Base-by-base conservation (phyloP, 345 rosid genomes). In the Conringia planisiliqua region DNA sequence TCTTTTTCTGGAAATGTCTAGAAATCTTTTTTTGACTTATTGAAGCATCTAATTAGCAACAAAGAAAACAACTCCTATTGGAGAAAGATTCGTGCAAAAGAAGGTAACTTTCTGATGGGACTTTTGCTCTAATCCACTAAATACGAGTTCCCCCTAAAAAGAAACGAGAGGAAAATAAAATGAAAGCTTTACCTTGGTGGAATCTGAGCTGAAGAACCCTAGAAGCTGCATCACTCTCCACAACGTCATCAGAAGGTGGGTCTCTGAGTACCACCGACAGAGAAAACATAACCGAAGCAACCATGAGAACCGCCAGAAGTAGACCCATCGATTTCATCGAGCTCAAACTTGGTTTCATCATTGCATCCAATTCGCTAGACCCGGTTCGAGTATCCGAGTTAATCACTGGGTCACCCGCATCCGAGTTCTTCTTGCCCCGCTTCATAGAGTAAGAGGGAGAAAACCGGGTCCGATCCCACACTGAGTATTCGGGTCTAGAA, bases 251-350 rank as follows among this genome's bases (percentile, higher is more conserved):
- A 18, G 86, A 62, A 27, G 86, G 86, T 39, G 83, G 83, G 76
- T 83, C 86, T 68, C 69, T 78, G 30, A 81, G 83, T 27, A 83
- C 86, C 52, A 81, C 83, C 38, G 82, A 73, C 77, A 81, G 42
- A 17, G 86, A 83, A 55, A 83, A 81, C 69, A 81, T 14, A 58
- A 81, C 86, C 1, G 85, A 84, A 56, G 42, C 46, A 52, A 56
- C 38, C 80, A 84, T 64, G 33, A 84, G 71, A 39, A 74, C 47
- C 9, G 39, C 77, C 32, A 84, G 62, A 13, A 84, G 51, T 29
- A 70, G 33, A 24, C 79, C 85, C 83, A 80, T 82, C 56, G 72
- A 22, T 69, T 79, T 78, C 77, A 79, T 77, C 38, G 79, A 65
- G 43, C 65, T 71, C 71, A 75, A 68, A 69, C 66, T 71, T 35